Base-by-base conservation (phyloP, 2,329 filamentous ascomycete genomes). In the Hypoxylon sp. region DNA sequence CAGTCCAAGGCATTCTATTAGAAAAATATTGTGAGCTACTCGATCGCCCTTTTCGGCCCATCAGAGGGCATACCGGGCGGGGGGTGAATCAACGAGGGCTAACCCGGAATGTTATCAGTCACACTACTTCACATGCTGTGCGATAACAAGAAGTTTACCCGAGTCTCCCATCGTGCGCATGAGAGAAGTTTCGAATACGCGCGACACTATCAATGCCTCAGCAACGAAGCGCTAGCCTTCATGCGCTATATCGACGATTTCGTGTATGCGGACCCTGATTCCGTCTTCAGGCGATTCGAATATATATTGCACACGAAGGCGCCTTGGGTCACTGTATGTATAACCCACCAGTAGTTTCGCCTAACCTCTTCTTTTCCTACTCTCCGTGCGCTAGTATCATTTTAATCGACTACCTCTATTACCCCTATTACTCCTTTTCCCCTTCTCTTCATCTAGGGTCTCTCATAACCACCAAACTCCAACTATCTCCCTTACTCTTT, bases 241-340 rank as follows among this genome's bases (percentile, higher is more conserved):
- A 62, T 63, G 59, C 67, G 71, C 14, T 66, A 71, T 17, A 65
- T 69, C 19, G 68, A 72, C 17, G 73, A 75, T 43, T 68, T 67
- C 48, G 52, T 70, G 21, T 63, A 50, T 11, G 32, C 48, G n/a
- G 49, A 48, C 23, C 64, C 68, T 1, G 61, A 73, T 30, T 48
- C 53, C 23, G n/a, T 71, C 13, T 67, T 70, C 34, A 53, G 58
- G 30, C 64, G 63, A 17, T 65, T 75, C 49, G 64, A 74, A 41
- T 63, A 41, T 25, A 17, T 73, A 2, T 49, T 72, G 14, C 57
- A 66, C 17, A 53, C 59, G 2, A 61, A 43, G 0, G 23, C 11
- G 1, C 28, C 7, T 13, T 50, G 60, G 45, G 41, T 67, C 13
- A 36, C n/a, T 21, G 69, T 68, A 56, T 3, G 64, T 63, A 17